Evolutionary conservation across 1,284 basidiomycete species (phyloP), one percentile per base, ranked within the genome.

Genomic region (Naganishia cerealis): DNA sequence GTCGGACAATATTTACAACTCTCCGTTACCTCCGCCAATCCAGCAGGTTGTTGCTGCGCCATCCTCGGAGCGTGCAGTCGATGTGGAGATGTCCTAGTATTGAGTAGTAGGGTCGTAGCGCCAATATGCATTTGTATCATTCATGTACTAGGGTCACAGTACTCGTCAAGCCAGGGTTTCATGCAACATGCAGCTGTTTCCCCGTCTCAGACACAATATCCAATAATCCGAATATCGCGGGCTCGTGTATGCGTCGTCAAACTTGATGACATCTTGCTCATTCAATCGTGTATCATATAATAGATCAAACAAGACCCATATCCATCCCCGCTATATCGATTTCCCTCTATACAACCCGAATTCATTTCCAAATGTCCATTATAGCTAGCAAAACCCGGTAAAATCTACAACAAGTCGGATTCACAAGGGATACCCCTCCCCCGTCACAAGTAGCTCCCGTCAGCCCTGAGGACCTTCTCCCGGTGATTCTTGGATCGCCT

Each of bases 11-110:
- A 57, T 69, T n/a, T 66, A 59, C 26, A 39, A 66, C n/a, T 62
- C 57, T 38, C 61, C 69, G n/a, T 39, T 68, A 39, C 69, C 69
- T 16, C 66, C 66, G 24, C 69, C 69, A 48, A 57, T 70, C 7
- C 55, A 53, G 16, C 66, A 66, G 26, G 65, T 53, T 15, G 65
- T 50, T 40, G 18, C 61, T 9, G 55, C n/a, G 33, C 12, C 57
- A 16, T 38, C 26, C 13, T 52, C 43, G 38, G 54, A 63, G 33
- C 59, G 52, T 43, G 40, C 59, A 26, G 61, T 58, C 15, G 67
- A 68, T 24, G 67, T 68, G 9, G 67, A 68, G 40, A 68, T 68
- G 67, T 24, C 61, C 15, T 68, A 59, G 21, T 50, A 36, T 3
- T 7, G 55, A 39, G 16, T 18, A 33, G 55, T 18, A 36, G 29